Conservation (phyloP, 2,329 filamentous ascomycete species). For the Diaporthe citrichinensis region DNA sequence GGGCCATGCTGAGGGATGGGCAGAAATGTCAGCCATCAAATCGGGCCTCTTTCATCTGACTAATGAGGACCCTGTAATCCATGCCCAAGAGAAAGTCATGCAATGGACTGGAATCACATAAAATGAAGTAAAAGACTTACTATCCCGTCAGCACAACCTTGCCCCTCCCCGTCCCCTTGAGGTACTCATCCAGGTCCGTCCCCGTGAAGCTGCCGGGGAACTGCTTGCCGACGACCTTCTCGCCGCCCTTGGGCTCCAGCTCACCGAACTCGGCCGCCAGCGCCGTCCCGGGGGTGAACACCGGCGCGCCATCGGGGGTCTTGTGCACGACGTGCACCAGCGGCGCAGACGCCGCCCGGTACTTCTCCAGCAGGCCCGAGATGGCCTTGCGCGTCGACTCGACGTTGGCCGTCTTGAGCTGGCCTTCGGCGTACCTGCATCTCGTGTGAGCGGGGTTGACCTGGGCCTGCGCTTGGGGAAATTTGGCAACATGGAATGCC, state of each 20-base stretch:
- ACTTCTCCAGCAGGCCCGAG: conserved; percentile 68
- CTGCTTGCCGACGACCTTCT: conserved; percentile 72
- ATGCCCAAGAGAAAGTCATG: background rate
- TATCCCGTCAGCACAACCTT: conserved; percentile 75
- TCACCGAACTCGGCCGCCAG: conserved; percentile 74
- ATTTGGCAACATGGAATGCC: background rate
- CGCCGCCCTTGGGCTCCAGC: conserved; percentile 65
- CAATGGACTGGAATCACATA: background rate
- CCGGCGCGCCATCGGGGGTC: conserved; percentile 71
- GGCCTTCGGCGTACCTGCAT: conserved; percentile 63
- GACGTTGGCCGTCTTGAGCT: conserved; percentile 69
- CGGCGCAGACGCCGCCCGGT: conserved; percentile 64
- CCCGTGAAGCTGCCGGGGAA: conserved; percentile 72
- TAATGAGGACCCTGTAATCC: background rate
- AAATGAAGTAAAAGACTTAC: conserved; percentile 60
- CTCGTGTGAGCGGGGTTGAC: background rate
- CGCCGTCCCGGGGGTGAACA: conserved; percentile 74
- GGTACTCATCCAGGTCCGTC: conserved; percentile 69
- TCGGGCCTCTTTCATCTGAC: background rate
- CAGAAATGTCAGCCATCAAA: conserved; percentile 5
- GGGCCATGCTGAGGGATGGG: conserved; percentile 56
- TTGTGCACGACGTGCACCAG: conserved; percentile 75
- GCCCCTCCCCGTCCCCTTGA: conserved; percentile 64
- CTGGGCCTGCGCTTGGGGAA: background rate
- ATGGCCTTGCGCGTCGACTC: conserved; percentile 69